Evolutionary conservation across 192 early-diverging fungal species (phyloP), one percentile per base, ranked within the genome.

Genomic region (Coemansia sp.): DNA sequence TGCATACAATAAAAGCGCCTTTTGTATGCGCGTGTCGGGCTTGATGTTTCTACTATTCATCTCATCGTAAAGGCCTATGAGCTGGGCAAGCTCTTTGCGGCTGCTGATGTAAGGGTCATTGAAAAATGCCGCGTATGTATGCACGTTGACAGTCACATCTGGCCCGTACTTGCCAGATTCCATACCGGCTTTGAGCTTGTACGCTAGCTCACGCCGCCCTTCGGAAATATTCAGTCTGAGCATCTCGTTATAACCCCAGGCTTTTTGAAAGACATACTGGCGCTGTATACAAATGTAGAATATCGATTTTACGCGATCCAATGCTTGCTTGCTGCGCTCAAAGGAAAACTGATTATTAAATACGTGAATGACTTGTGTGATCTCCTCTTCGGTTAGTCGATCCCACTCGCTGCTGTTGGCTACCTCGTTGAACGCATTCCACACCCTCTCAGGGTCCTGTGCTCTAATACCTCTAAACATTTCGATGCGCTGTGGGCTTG

Each of bases 111-210:
- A 60, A 14, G 67, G 63, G 18, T 75, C 72, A 69, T 68, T 83
- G 12, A 83, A 70, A 46, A 83, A 58, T 20, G 80, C 65, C 10
- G 68, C 66, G 38, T 83, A 83, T 0, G 80, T 83, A 43, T 72
- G 66, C 4, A 69, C 59, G 46, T 83, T 67, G 6, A 64, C 23
- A 45, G 7, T 20, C 14, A 61, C 62, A 9, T 66, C 58, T 0
- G 64, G 44, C 1, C 80, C 75, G 24, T 69, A 77, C 4, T 24
- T 18, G 30, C 69, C 66, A 0, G 65, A 52, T 10, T 77, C 75
- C 44, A 83, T 73, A 9, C 68, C 45, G 5, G 49, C 41, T 24
- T 83, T 83, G n/a, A 83, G 68, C 44, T 20, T 30, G 36, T 66
- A 68, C 6, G 75, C 75, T 51, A 48, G 15, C 4, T 63, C 68